Base-by-base conservation (phyloP, 257 asterid genomes). In the Salvia splendens region DNA sequence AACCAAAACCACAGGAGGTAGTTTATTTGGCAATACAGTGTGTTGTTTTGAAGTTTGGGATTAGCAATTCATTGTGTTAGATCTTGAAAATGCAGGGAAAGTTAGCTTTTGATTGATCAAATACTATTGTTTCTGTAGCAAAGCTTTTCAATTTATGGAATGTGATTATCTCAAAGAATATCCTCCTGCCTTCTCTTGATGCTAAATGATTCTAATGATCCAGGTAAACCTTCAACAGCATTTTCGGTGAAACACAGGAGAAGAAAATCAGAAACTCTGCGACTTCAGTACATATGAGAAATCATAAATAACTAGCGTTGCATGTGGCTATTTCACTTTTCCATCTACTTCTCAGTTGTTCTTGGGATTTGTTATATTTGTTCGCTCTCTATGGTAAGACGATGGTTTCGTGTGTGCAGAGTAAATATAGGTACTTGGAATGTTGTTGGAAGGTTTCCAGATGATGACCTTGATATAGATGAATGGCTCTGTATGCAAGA, bases 181-280 rank as follows among this genome's bases (percentile, higher is more conserved):
- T 48, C 74, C 30, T 48, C 74, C 30, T 12, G 66, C 47, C 48
- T 14, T 38, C 7, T 67, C 7, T 67, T 65, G 32, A 33, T 66
- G 30, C 30, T 24, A 43, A 65, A 5, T 35, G 42, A 57, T 49
- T 81, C 15, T 67, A 28, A 45, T 20, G 11, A 45, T 77, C 55
- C 82, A 87, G 92, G 89, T 72, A 83, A 77, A 50, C 78, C 71
- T 40, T 60, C 81, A 3, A 74, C 64, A 32, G 83, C 64, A 12
- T 67, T 40, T 61, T 73, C 83, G 3, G 4, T 42, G 42, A 85
- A 77, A 67, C 98, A 92, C 72, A 80, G 94, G 80, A 81, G 98
- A 83, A 96, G 98, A 52, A 92, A 87, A 69, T 92, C 98, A 11
- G 98, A 92, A 78, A 92, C 98, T 59, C 78, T 86, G 64, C 82